Percentiles rank a stretch among this genome's conserved stretches.
These are phyloP conservation scores for Colletotrichum sp. DNA, from an alignment of 2,329 filamentous ascomycete genomes.

Conservation along the genomic window DNA sequence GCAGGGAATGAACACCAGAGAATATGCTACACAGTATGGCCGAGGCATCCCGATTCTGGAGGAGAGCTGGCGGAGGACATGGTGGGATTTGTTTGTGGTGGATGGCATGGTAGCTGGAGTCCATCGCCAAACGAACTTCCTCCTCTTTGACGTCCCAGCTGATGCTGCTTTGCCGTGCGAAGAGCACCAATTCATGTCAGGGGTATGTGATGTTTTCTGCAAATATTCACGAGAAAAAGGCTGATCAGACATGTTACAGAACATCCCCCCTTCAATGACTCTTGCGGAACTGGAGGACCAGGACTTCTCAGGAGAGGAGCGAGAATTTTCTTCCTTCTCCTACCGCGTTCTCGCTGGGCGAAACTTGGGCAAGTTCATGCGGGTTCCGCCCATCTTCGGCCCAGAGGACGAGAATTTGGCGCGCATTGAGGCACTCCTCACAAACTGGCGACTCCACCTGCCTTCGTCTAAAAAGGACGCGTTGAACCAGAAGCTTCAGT, in stretches of 20 bases:
- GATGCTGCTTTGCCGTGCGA: slow-evolving; percentile 83
- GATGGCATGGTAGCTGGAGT: slow-evolving; percentile 87
- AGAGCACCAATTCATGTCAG: slow-evolving; percentile 71
- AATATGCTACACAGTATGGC: slow-evolving; percentile 70
- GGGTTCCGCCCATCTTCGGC: slow-evolving; percentile 54
- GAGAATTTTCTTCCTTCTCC: slow-evolving; percentile 81
- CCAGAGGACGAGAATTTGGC: slow-evolving; percentile 58
- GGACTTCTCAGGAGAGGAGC: slow-evolving; percentile 74
- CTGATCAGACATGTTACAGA: slow-evolving; percentile 39
- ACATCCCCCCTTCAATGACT: slow-evolving; percentile 63
- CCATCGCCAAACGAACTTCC: slow-evolving; percentile 73
- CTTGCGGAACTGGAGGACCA: slow-evolving; percentile 78
- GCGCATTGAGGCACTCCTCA: slow-evolving; percentile 57
- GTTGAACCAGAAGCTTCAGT: slow-evolving; percentile 70
- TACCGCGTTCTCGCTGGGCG: slow-evolving; percentile 84
- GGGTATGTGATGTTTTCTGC: slow-evolving; percentile 48
- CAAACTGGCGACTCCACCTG: slow-evolving; percentile 82
- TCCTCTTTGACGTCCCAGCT: slow-evolving; percentile 69
- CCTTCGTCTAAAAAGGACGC: slow-evolving; percentile 74
- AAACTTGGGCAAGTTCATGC: slow-evolving; percentile 79
- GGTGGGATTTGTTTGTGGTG: slow-evolving; percentile 86
- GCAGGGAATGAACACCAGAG: slow-evolving; percentile 74
- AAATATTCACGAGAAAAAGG: neutral
- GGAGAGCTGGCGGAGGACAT: slow-evolving; percentile 86
- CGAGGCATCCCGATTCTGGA: slow-evolving; percentile 71